Evolutionary conservation across 176 grass and related monocot species (phyloP), one percentile per base, ranked within the genome.

Genomic region (Carex kokanica): DNA sequence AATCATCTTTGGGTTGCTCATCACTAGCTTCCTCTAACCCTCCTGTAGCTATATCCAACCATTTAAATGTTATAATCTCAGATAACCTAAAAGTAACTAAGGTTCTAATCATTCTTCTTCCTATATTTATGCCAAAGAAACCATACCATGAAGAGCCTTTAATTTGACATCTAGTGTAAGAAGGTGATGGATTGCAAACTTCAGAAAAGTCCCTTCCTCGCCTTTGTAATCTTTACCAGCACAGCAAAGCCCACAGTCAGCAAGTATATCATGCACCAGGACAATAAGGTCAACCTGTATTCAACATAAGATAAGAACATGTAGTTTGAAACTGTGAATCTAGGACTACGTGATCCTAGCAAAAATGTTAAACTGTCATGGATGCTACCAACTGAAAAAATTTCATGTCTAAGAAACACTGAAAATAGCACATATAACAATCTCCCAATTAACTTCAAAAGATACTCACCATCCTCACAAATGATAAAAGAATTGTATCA

Each of bases 101-200:
- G 7, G 29, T 52, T 23, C 24, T 27, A 40, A 13, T 59, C 14
- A 31, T 66, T 27, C 55, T 75, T 64, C 0, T 51, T n/a, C 18
- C 18, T 21, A 60, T 17, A 60, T 60, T 13, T 36, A 11, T 34
- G 2, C 40, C 9, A 74, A 65, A 18, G 32, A 43, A 21, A 85
- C 82, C 88, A 29, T 87, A 94, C 94, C 84, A 78, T 88, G 83
- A 88, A 90, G 86, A 78, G 88, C 40, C 40, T 43, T 43, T 43
- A 43, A 91, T 77, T 97, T 97, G 40, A 8, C 40, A 43, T 43
- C 41, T 80, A 97, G 79, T 38, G 91, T 84, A 85, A 97, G 90
- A 38, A 97, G 90, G 87, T 97, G 90, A 80, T 94, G 94, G 36
- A 97, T 94, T 83, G 91, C 88, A 84, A 97, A 97, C 58, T 94